A percentile compares a stretch with the other conserved stretches of the same genome.
Evolutionary conservation across 1,139 yeast species (phyloP).

Genomic region (Protomyces gravidus): DNA sequence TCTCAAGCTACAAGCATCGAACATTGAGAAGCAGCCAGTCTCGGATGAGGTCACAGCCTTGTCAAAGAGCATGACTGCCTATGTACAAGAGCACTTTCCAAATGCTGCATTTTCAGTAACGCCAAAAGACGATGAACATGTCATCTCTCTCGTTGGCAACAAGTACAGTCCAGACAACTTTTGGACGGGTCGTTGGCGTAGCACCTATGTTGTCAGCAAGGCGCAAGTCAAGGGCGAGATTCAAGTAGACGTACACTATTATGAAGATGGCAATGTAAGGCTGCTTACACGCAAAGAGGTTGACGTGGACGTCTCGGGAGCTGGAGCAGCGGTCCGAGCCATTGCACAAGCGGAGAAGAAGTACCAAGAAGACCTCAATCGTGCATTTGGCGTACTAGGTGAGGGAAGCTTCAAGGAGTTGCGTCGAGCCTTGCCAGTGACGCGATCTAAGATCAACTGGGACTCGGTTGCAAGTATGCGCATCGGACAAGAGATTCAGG

Average conservation of each 20-base stretch:
- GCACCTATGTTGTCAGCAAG: conserved; percentile 45
- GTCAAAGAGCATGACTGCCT: conserved; percentile 36
- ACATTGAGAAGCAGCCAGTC: conserved; percentile 1
- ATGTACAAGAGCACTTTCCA: conserved; percentile 48
- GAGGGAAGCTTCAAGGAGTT: conserved; percentile 76
- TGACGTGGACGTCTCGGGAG: conserved; percentile 35
- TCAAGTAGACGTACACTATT: conserved; percentile 77
- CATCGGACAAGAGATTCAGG: conserved; percentile 70
- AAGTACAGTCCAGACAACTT: conserved; percentile 70
- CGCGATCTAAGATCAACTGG: conserved; percentile 90
- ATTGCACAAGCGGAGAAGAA: conserved; percentile 59
- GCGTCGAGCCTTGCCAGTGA: conserved; percentile 86
- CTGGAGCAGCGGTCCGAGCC: conserved; percentile 49
- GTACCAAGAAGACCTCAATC: conserved; percentile 58
- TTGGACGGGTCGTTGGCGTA: conserved; percentile 86
- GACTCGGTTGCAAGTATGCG: conserved; percentile 86
- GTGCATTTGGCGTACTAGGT: conserved; percentile 65
- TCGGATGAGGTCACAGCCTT: not conserved
- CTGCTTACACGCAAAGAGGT: conserved; percentile 48
- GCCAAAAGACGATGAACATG: conserved; percentile 48
- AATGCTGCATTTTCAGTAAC: conserved; percentile 48
- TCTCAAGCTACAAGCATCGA: conserved; percentile 37
- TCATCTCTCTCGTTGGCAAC: conserved; percentile 63
- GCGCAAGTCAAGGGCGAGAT: conserved; percentile 50
- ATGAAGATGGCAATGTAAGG: conserved; percentile 92